Evolutionary conservation across 2,329 filamentous ascomycete species (phyloP).

Genomic region (Aureobasidium melanogenum): DNA sequence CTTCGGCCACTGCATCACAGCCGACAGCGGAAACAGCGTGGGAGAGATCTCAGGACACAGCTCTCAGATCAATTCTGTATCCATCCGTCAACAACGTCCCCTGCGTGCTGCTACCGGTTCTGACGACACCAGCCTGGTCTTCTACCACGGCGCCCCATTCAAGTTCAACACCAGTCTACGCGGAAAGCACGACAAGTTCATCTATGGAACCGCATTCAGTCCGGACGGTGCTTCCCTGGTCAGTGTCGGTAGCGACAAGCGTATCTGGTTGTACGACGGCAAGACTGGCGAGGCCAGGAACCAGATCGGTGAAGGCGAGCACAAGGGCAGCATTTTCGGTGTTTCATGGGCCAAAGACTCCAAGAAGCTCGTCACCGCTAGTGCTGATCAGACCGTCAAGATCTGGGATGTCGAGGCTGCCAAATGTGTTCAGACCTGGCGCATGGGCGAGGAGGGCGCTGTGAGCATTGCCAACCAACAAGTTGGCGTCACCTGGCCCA

Average conservation of each 20-base stretch:
- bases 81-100: conserved; percentile 83
- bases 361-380: conserved; percentile 78
- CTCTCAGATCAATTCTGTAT: conserved; percentile 81
- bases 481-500: conserved; percentile 85
- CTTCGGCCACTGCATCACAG: conserved; percentile 88
- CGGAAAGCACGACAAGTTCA: conserved; percentile 76
- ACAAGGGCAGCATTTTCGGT: conserved; percentile 87
- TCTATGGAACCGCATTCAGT: conserved; percentile 80
- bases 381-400: conserved; percentile 88
- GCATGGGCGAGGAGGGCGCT: conserved; percentile 64
- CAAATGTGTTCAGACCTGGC: conserved; percentile 72
- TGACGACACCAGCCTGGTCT: conserved; percentile 83
- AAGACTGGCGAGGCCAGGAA: conserved; percentile 80
- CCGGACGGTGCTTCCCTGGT: conserved; percentile 76
- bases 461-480: conserved; percentile 77
- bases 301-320: conserved; percentile 72
- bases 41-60: conserved; percentile 91
- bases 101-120: conserved; percentile 83
- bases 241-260: conserved; percentile 84
- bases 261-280: conserved; percentile 91
- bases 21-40: conserved; percentile 91
- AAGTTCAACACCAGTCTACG: conserved; percentile 83
- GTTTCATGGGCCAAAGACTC: conserved; percentile 86
- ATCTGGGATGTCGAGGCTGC: conserved; percentile 84
- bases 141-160: conserved; percentile 89